These are phyloP conservation scores for Aureobasidium mangrovei DNA, from an alignment of 2,329 filamentous ascomycete genomes.

Conservation along the genomic window DNA sequence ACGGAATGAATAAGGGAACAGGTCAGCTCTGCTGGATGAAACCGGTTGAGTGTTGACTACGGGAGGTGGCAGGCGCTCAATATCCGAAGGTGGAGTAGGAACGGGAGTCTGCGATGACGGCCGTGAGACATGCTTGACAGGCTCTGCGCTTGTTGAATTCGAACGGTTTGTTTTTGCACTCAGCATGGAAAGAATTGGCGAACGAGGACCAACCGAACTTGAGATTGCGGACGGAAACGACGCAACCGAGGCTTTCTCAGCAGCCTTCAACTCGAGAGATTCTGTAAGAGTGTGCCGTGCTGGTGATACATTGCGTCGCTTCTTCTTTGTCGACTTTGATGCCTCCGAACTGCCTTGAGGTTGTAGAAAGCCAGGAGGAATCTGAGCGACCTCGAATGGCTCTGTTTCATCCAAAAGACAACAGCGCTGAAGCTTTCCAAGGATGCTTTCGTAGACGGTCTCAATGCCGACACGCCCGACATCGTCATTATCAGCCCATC, in stretches of 20 bases:
- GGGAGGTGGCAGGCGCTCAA: not conserved
- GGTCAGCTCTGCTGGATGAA: not conserved
- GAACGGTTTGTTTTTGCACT: not conserved
- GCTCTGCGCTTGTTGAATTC: not conserved
- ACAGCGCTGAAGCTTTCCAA: slow-evolving; percentile 27
- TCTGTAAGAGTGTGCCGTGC: not conserved
- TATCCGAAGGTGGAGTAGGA: not conserved
- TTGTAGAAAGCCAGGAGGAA: slow-evolving; percentile 3
- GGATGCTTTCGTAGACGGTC: slow-evolving; percentile 22
- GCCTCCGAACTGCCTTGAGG: not conserved
- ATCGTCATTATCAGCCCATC: slow-evolving; percentile 49
- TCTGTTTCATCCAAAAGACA: slow-evolving; percentile 28
- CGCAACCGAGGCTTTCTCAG: slow-evolving; percentile 1
- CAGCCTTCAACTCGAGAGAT: not conserved
- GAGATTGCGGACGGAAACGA: slow-evolving; percentile 3
- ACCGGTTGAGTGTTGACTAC: not conserved
- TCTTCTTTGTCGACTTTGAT: not conserved
- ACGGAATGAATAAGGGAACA: slow-evolving; percentile 19
- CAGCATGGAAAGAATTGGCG: slow-evolving; percentile 8
- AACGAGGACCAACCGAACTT: slow-evolving; percentile 5
- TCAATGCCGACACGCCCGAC: slow-evolving; percentile 12
- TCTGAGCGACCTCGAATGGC: slow-evolving; percentile 10
- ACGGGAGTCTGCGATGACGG: not conserved
- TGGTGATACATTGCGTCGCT: not conserved
- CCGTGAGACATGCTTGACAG: not conserved